Conservation (phyloP, 179 eudicot species). For the Sideroxylon spinosum region DNA sequence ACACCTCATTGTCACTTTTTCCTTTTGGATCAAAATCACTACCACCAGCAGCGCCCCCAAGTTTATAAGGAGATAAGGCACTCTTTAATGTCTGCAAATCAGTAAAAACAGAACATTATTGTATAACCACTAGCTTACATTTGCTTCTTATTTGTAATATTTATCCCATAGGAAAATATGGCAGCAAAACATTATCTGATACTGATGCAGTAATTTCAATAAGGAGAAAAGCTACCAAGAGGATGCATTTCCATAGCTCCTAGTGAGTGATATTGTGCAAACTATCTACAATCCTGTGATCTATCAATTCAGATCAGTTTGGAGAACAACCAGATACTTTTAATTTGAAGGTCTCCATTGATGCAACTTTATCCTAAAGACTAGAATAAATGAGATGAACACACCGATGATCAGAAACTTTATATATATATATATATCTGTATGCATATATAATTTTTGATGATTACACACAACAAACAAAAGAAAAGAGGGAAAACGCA, state of each 20-base stretch:
- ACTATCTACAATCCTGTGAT: neutral
- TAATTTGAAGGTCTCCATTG: neutral
- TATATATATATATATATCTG: too few relatives aligned
- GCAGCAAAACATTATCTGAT: conserved; percentile 2
- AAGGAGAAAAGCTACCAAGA: neutral
- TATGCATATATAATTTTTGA: too few relatives aligned
- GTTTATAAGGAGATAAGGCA: conserved; percentile 92
- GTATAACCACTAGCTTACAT: neutral
- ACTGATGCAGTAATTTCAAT: too few relatives aligned
- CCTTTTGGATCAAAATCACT: conserved; percentile 99
- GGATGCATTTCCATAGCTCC: neutral
- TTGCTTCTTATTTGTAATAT: conserved; percentile 1
- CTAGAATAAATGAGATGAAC: conserved; percentile 4
- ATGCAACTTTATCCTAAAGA: neutral
- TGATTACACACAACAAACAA: neutral
- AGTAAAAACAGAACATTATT: conserved; percentile 7
- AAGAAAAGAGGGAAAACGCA: neutral
- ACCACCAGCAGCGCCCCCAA: conserved; percentile 98
- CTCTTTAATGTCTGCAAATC: conserved; percentile 74
- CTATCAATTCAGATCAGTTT: neutral
- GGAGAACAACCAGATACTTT: neutral
- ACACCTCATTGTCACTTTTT: conserved; percentile 90
- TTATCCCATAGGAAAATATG: neutral
- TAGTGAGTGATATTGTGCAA: neutral
- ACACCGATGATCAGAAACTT: neutral